Base-by-base conservation (phyloP, 257 asterid genomes). In the Fraxinus cuspidata region DNA sequence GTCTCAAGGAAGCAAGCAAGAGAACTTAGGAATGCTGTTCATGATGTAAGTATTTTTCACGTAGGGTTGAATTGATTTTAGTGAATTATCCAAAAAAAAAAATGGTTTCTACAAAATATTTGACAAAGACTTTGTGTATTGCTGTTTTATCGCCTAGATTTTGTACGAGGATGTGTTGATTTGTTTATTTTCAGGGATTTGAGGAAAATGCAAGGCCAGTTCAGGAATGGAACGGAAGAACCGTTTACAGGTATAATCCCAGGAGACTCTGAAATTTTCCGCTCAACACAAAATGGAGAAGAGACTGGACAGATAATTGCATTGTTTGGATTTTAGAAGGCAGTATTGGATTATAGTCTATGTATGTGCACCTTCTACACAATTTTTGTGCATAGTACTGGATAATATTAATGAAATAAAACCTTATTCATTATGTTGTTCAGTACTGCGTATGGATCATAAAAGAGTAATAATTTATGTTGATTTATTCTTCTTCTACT, bases 1-100 rank as follows among this genome's bases (percentile, higher is more conserved):
- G 91, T 82, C 7, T 92, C 97, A 13, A 79, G 68, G 80, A 91
- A 87, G 77, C 98, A 94, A 74, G 34, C 88, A 47, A 70, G 67
- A 70, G 90, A 83, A 63, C 71, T 91, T 0, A 84, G 91, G 66
- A 79, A 72, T 7, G 97, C 85, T 49, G 95, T 92, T 73, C 82
- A 81, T 72, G 93, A 91, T 69, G 98, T 92, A 89, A 92, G 98
- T 79, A 1, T 37, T 18, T 0, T 2, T 3, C 13, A 44, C 3
- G 15, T 15, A 44, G 19, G 1, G 51, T 44, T 44, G 51, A 12
- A 44, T 42, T 2, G 51, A 42, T 42, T 42, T 42, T 12, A 11
- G 51, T 12, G 51, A 11, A 11, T 44, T 44, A 44, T 19, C 49
- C 19, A 1, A 31, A 58, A 70, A 25, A 12, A 2, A 9, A 5